Base-by-base conservation (phyloP, 768 basidiomycete genomes). In the Lentinula raphanica region DNA sequence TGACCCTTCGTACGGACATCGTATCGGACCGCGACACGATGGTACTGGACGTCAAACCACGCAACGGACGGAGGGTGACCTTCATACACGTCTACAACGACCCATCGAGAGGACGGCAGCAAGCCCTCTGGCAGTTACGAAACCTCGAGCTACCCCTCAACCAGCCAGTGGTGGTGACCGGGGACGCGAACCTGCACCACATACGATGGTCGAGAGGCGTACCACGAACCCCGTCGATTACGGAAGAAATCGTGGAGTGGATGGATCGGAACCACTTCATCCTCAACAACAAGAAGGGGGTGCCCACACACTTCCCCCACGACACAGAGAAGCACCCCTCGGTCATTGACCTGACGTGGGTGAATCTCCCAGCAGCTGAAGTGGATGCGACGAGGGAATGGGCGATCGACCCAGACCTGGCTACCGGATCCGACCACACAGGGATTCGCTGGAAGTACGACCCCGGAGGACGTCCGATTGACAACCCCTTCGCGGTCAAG, bases 151-250 rank as follows among this genome's bases (percentile, higher is more conserved):
- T 65, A 17, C 64, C 63, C 9, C 15, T 3, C 3, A 46, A 65
- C 36, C 46, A 39, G 23, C 64, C 68, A 27, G 59, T 59, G 3
- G 60, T 71, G 23, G 58, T 69, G 0, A 63, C 60, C 0, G 68
- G 69, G 6, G 67, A 71, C 57, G 66, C 51, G 49, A 71, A 70
- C 59, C 51, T 65, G 5, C 64, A 68, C 60, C 68, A 70, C 54
- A 23, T 38, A 2, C n/a, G 60, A 5, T 67, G 67, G 67, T 51
- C 56, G 1, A 17, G 25, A 21, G 58, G 56, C 1, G 9, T n/a
- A 1, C 31, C 23, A 8, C 9, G 28, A 17, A 25, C 42, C 2
- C 32, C 58, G n/a, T 11, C 51, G 17, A 29, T 58, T 2, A 49
- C 60, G 4, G 57, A 57, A 25, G 38, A 57, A 7, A 61, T 64